phyloP scores from a whole-genome alignment of 2,329 filamentous ascomycete species.

The Talaromyces islandicus region DNA sequence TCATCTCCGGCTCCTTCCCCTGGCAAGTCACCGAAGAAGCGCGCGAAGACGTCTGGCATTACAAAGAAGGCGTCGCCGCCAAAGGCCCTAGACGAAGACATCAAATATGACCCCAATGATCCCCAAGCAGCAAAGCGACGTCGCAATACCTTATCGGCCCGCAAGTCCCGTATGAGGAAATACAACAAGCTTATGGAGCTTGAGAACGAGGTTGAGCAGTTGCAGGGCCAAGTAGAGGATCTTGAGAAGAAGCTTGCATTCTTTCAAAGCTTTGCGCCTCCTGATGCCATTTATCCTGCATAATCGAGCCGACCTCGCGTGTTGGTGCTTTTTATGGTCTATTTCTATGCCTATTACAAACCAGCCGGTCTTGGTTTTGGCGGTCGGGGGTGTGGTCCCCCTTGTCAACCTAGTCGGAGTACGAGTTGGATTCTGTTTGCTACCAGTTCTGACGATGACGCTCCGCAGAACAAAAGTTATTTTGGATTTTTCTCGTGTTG shows the following conservation, averaged over 20 bases:
- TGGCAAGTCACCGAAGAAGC: constrained; percentile 30
- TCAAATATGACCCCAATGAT: constrained; percentile 69
- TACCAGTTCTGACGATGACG: constrained; percentile 12
- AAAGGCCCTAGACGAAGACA: constrained; percentile 70
- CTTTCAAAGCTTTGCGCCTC: neutral
- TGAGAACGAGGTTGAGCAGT: constrained; percentile 64
- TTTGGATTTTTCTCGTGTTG: constrained; percentile 11
- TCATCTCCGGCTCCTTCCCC: constrained; percentile 34
- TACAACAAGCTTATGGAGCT: constrained; percentile 62
- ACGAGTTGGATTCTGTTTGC: constrained; percentile 15
- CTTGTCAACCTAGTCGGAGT: constrained; percentile 20
- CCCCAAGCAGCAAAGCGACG: constrained; percentile 84
- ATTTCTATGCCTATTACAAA: constrained; percentile 16
- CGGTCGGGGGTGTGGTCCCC: constrained; percentile 32
- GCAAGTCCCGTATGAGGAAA: constrained; percentile 87
- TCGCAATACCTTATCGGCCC: constrained; percentile 86
- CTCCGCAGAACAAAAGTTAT: constrained; percentile 26
- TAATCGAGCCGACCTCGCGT: neutral
- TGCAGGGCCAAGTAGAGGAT: constrained; percentile 30
- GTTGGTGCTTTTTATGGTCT: constrained; percentile 1
- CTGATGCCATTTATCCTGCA: neutral
- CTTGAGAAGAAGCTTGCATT: constrained; percentile 12
- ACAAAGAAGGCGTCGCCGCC: constrained; percentile 60
- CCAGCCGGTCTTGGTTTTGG: constrained; percentile 13
- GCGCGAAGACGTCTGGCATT: constrained; percentile 56